Evolutionary conservation across 1,284 basidiomycete genomes (phyloP).

Genomic region (Ganoderma leucocontextum): DNA sequence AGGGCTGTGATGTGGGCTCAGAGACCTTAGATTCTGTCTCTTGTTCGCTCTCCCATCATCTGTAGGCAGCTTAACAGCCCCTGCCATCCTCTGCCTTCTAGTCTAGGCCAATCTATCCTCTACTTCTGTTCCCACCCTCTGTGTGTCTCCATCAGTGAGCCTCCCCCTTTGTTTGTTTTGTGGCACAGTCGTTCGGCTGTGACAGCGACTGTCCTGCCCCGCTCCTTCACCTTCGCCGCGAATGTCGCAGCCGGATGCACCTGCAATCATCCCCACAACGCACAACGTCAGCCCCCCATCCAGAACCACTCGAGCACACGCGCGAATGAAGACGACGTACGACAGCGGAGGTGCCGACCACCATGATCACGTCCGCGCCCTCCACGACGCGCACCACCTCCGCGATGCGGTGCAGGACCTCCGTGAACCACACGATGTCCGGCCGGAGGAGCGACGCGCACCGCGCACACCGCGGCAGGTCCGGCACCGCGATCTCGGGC

Average conservation of each 20-base stretch:
- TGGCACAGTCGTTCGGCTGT: too few species aligned
- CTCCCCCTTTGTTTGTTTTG: too few species aligned
- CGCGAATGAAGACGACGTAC: constrained; percentile 41
- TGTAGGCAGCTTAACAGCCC: too few species aligned
- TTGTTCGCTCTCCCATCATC: too few species aligned
- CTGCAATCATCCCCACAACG: constrained; percentile 31
- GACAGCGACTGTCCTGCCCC: constrained; percentile 58
- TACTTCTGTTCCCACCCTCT: too few species aligned
- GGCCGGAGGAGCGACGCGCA: constrained; percentile 62
- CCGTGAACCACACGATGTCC: constrained; percentile 75
- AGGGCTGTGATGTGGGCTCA: too few species aligned
- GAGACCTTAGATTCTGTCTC: too few species aligned
- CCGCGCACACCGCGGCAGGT: constrained; percentile 61
- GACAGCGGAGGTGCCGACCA: constrained; percentile 70
- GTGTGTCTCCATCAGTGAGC: too few species aligned
- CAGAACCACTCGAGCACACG: background rate
- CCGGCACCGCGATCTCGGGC: constrained; percentile 50
- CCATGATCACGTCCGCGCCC: constrained; percentile 63
- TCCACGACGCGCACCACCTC: constrained; percentile 54
- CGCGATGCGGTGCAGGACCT: constrained; percentile 52
- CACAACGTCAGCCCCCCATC: background rate
- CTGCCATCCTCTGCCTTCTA: too few species aligned
- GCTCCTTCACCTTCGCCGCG: constrained; percentile 42
- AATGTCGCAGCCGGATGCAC: constrained; percentile 55
- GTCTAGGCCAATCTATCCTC: too few species aligned